Conservation (phyloP, 495 filamentous ascomycete species). For the Aspergillus wentii region DNA sequence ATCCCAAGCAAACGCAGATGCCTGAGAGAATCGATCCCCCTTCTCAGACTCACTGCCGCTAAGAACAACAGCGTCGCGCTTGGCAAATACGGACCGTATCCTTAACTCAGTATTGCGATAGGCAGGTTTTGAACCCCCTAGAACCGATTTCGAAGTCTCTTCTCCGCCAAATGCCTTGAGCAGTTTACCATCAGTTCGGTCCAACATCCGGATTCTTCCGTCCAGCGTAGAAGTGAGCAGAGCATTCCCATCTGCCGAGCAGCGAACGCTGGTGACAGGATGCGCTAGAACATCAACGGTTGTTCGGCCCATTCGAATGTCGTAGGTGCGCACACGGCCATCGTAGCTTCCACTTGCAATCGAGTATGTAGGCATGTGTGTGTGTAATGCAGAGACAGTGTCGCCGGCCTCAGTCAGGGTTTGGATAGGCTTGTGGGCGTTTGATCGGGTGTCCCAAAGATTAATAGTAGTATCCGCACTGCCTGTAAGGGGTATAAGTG, state of each 20-base stretch:
- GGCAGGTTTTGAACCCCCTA: slow-evolving; percentile 1
- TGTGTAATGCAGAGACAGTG: slow-evolving; percentile 58
- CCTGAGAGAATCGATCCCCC: slow-evolving; percentile 47
- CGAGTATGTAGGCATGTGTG: slow-evolving; percentile 36
- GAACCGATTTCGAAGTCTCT: slow-evolving; percentile 8
- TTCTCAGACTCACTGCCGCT: slow-evolving; percentile 69
- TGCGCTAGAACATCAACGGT: slow-evolving; percentile 62
- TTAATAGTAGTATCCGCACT: slow-evolving; percentile 79
- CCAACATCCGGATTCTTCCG: slow-evolving; percentile 72
- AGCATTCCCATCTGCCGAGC: slow-evolving; percentile 67
- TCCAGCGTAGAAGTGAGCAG: slow-evolving; percentile 75
- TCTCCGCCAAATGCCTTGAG: slow-evolving; percentile 65
- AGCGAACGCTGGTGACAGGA: slow-evolving; percentile 59
- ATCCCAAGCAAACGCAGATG: slow-evolving; percentile 79
- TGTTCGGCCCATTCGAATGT: slow-evolving; percentile 74
- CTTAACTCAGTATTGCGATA: slow-evolving; percentile 67
- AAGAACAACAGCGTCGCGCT: slow-evolving; percentile 70
- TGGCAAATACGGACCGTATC: slow-evolving; percentile 66
- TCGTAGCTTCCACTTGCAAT: slow-evolving; percentile 73
- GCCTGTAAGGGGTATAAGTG: slow-evolving; percentile 32
- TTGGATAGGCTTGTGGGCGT: slow-evolving; percentile 66
- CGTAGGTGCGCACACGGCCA: slow-evolving; percentile 77
- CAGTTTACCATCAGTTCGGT: slow-evolving; percentile 66
- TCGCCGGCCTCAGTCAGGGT: slow-evolving; percentile 75
- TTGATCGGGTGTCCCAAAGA: slow-evolving; percentile 74